Base-by-base conservation (phyloP, 257 asterid genomes). In the Solanum microdontum region DNA sequence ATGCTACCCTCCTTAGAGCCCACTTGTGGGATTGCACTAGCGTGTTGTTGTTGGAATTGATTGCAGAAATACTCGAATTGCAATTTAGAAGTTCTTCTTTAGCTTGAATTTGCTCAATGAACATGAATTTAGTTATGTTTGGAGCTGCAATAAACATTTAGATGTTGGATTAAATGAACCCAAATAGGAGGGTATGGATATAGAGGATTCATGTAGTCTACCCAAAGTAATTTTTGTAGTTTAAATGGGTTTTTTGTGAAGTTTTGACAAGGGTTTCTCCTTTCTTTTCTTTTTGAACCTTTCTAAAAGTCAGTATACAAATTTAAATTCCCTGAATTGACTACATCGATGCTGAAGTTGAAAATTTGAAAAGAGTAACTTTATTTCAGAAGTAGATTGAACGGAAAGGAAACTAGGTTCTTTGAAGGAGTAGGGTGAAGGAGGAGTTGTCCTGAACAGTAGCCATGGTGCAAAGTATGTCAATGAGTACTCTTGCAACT, bases 391-490 rank as follows among this genome's bases (percentile, higher is more conserved):
- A 75, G 84, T 11, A 45, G 28, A 24, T 70, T 83, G 68, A 62
- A 34, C 82, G 34, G 51, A 30, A 83, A 28, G 33, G 83, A 70
- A 76, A 36, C 40, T 24, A 21, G 43, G 88, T 72, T 34, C 23
- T 86, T 51, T 6, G 21, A 69, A 48, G 79, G 88, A 39, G 21
- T 73, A 70, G 43, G 70, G 45, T 30, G 70, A 86, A 32, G 37
- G n/a, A 84, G 88, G 86, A 86, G 89, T 84, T 69, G 62, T 85
- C 68, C 85, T 88, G 55, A 79, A 66, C 87, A 84, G 30, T 64
- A 64, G 85, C 89, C 87, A 93, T 92, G 97, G 92, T 94, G 89
- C 96, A 90, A 89, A 89, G 90, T 82, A 87, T 93, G 91, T 90
- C 93, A 24, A 86, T 91, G 73, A 92, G 91, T 87, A 89, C 94